These are phyloP conservation scores for Tilletiopsis washingtonensis DNA, from an alignment of 1,284 basidiomycete species.

Conservation along the genomic window DNA sequence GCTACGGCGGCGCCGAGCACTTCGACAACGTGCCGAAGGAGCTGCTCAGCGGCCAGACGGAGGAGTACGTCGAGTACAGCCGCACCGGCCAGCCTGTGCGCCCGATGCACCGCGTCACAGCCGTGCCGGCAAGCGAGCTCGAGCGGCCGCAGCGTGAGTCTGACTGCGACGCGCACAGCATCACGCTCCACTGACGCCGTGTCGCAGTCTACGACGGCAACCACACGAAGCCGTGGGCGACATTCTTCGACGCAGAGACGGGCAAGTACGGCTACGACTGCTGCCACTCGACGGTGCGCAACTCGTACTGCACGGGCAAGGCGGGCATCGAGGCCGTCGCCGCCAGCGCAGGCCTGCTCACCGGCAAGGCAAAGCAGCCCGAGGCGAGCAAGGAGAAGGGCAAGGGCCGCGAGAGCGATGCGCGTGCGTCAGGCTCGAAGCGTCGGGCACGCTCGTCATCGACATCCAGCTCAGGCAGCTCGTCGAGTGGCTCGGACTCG, in stretches of 20 bases:
- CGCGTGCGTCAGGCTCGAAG: conserved; percentile 19
- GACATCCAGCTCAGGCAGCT: conserved; percentile 2
- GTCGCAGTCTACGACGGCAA: conserved; percentile 72
- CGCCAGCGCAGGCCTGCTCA: conserved; percentile 55
- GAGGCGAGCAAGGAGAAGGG: conserved; percentile 26
- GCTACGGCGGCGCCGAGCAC: conserved; percentile 91
- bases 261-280: conserved; percentile 88
- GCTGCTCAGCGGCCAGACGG: conserved; percentile 83
- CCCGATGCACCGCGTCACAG: conserved; percentile 48
- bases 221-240: conserved; percentile 90
- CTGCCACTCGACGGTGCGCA: conserved; percentile 76
- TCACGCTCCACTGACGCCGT: background rate
- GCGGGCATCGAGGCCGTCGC: conserved; percentile 73
- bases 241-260: conserved; percentile 70
- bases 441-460: conserved; percentile 1
- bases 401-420: conserved; percentile 8
- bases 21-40: conserved; percentile 80
- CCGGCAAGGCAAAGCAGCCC: conserved; percentile 26
- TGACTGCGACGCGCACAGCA: too few species aligned
- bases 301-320: conserved; percentile 86
- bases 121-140: conserved; percentile 11
- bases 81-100: conserved; percentile 87
- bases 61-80: conserved; percentile 96
- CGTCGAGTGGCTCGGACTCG: background rate
- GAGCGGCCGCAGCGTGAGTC: too few species aligned